Evolutionary conservation across 371 early-diverging fungal genomes (phyloP).

Genomic region (Neoconidiobolus thromboides): DNA sequence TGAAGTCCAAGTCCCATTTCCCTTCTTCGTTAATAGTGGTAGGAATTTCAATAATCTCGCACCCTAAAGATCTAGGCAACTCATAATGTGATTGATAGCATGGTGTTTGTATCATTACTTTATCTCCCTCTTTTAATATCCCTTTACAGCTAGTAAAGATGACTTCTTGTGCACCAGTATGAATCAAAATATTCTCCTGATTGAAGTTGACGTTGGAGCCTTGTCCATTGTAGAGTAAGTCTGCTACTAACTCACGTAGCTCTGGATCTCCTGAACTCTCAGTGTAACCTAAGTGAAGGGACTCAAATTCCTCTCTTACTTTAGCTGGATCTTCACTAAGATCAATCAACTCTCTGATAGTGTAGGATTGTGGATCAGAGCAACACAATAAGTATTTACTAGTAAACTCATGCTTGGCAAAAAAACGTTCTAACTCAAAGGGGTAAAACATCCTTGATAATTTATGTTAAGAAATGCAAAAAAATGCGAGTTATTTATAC

Average conservation of each 20-base stretch:
- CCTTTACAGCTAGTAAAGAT: not conserved
- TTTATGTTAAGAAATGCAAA: no score
- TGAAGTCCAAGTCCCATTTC: not conserved
- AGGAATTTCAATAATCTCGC: not conserved
- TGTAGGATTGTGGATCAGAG: not conserved
- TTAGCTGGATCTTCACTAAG: not conserved
- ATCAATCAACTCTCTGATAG: not conserved
- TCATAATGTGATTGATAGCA: not conserved
- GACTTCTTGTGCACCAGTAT: not conserved
- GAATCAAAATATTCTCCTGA: not conserved
- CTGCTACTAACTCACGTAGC: not conserved
- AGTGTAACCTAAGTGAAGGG: not conserved
- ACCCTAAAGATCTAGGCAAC: not conserved
- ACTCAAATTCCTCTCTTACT: not conserved
- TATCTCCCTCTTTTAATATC: not conserved
- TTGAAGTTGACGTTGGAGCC: not conserved
- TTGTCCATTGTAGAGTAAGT: not conserved
- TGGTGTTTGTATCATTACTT: not conserved
- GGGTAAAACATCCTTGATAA: no score
- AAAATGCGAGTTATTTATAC: no score
- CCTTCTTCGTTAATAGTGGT: not conserved
- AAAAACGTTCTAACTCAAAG: not conserved
- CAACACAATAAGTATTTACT: not conserved
- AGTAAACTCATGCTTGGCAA: conserved; percentile 1
- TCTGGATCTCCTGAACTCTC: not conserved